Percentiles rank a stretch among this genome's conserved stretches.
Conservation (phyloP, 305 asterid genomes). For the Nicotiana rustica region DNA sequence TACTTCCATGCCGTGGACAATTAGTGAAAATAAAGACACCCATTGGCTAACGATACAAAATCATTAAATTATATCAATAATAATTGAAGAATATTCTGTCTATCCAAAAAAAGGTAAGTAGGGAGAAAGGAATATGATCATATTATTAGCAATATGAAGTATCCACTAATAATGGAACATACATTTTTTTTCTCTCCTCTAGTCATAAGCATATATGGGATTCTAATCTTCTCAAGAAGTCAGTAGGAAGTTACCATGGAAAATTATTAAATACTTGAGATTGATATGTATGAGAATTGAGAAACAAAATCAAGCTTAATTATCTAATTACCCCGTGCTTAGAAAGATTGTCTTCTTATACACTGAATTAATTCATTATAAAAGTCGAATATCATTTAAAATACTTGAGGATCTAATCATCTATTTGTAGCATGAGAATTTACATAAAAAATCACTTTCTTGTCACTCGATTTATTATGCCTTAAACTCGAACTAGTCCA, state of each 20-base stretch:
- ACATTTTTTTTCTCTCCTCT: neutral
- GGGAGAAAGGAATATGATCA: conserved; percentile 21
- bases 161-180: conserved; percentile 9
- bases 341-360: neutral
- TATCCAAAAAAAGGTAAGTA: neutral
- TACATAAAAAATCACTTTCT: neutral
- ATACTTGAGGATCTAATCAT: conserved; percentile 26
- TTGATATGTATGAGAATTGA: conserved; percentile 12
- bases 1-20: too few relatives aligned
- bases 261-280: neutral
- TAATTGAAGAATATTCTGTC: neutral
- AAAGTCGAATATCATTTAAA: neutral
- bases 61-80: neutral
- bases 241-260: conserved; percentile 7
- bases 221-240: neutral
- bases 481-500: neutral
- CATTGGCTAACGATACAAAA: too few relatives aligned
- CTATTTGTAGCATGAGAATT: neutral
- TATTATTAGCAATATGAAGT: neutral
- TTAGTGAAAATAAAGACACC: too few relatives aligned
- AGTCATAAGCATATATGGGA: neutral
- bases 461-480: neutral
- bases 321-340: neutral
- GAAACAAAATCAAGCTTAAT: conserved; percentile 5
- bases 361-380: neutral